Base-by-base conservation (phyloP, 1,139 yeast species). In the Yamadazyma jaroonii region DNA sequence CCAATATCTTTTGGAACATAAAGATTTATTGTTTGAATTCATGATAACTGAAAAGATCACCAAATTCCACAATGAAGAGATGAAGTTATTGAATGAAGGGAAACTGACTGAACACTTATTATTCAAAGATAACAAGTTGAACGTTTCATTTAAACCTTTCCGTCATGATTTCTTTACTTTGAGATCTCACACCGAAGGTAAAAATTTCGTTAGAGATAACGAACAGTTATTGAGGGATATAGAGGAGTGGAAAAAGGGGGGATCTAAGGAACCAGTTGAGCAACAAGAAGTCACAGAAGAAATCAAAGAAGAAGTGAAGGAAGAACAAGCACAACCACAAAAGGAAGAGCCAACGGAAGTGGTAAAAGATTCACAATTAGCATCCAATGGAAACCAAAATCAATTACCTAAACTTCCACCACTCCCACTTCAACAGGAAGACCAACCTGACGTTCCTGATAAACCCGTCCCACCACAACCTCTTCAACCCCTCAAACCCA, bases 51-150 rank as follows among this genome's bases (percentile, higher is more conserved):
- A 56, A 24, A 54, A 61, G n/a, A 29, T 54, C 4, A 67, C 74
- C 2, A 47, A 41, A 5, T 48, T 59, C 22, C 76, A 69, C 44
- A 58, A 52, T 30, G 28, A 44, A 9, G 74, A 70, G 41, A 53
- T 63, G 43, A 36, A 41, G 15, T 34, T 43, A 12, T 36, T 62
- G 10, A 36, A 54, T 4, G 43, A 41, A 4, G 51, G 46, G 2
- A 37, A 46, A 13, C 41, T 46, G 12, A 48, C 63, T 3, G 39
- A 47, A 29, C 26, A 33, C 6, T 36, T 56, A 12, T 41, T 55
- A 8, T 47, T 56, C 15, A 43, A 49, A 12, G 38, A 43, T 1
- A 48, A 38, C n/a, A 23, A 40, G 2, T 31, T 46, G 9, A 21
- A 14, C 4, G 31, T 24, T 32, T 13, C 35, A 35, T 15, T 50